A percentile compares a stretch with the other conserved stretches of the same genome.
These are phyloP conservation scores for Solanum clarkiae DNA, from an alignment of 257 asterid species.

Conservation along the genomic window DNA sequence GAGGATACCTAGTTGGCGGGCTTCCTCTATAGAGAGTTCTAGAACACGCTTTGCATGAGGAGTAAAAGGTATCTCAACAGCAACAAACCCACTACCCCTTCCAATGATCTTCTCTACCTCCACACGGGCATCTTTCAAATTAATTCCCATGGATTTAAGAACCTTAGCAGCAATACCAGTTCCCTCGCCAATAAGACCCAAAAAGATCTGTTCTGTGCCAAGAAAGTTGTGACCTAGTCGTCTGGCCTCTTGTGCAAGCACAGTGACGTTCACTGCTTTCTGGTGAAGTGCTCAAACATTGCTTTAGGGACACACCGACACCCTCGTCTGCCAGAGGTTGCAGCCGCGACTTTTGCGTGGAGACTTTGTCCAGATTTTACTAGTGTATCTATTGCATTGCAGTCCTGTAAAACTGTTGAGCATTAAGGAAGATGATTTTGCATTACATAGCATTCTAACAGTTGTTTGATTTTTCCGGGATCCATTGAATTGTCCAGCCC, in stretches of 20 bases:
- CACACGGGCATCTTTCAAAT: constrained; percentile 91
- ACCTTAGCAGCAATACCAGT: constrained; percentile 99
- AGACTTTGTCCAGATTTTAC: constrained; percentile 31
- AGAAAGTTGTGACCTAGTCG: constrained; percentile 92
- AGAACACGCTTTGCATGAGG: constrained; percentile 96
- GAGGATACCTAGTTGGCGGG: constrained; percentile 89
- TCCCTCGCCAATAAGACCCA: constrained; percentile 97
- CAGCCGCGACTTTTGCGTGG: constrained; percentile 55
- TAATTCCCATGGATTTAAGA: constrained; percentile 88
- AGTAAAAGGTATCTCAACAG: constrained; percentile 93
- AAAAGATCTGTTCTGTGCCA: constrained; percentile 86
- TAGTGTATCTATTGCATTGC: constrained; percentile 49
- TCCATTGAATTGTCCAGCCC: constrained; percentile 35
- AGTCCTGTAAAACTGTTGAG: constrained; percentile 51
- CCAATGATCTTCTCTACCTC: constrained; percentile 97
- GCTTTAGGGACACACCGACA: constrained; percentile 52
- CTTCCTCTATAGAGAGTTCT: constrained; percentile 93
- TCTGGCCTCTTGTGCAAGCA: constrained; percentile 98
- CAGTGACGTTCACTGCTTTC: constrained; percentile 86
- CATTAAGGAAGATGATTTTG: constrained; percentile 21
- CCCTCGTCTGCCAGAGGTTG: constrained; percentile 23
- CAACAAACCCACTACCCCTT: constrained; percentile 95
- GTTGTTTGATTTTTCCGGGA: constrained; percentile 31
- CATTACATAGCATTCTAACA: constrained; percentile 41
- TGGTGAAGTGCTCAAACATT: constrained; percentile 96